Conservation (phyloP, 1,284 basidiomycete genomes). For the Trichosporon ovoides region DNA sequence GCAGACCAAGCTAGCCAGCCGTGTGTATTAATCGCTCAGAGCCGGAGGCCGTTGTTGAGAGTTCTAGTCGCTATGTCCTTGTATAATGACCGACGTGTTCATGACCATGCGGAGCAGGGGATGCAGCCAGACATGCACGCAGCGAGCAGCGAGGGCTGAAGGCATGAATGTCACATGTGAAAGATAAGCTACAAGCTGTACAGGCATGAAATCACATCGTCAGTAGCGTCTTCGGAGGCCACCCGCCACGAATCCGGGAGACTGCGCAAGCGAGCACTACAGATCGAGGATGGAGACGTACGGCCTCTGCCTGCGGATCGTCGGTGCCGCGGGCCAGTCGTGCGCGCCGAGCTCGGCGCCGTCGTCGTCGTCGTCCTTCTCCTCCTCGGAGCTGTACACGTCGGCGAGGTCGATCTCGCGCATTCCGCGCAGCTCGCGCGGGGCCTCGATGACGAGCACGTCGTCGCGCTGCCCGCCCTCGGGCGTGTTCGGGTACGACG, state of each 20-base stretch:
- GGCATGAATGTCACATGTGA: too few species aligned
- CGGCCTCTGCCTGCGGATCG: neutral
- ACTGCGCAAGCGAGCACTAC: neutral
- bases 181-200: too few species aligned
- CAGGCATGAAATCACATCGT: too few species aligned
- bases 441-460: neutral
- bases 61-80: neutral
- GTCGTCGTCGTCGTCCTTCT: constrained; percentile 6
- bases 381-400: neutral
- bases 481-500: neutral
- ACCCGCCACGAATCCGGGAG: neutral
- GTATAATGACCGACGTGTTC: too few species aligned
- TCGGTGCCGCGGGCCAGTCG: constrained; percentile 10
- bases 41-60: too few species aligned
- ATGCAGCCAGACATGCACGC: too few species aligned
- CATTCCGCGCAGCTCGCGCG: neutral
- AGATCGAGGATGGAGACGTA: constrained; percentile 19
- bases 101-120: too few species aligned
- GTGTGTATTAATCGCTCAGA: neutral
- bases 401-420: too few species aligned
- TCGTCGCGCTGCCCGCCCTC: constrained; percentile 11
- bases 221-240: too few species aligned
- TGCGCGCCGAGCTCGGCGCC: constrained; percentile 13
- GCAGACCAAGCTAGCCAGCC: neutral
- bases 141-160: too few species aligned